phyloP scores from a whole-genome alignment of 768 basidiomycete species.

The Amanita pallidorosea region DNA sequence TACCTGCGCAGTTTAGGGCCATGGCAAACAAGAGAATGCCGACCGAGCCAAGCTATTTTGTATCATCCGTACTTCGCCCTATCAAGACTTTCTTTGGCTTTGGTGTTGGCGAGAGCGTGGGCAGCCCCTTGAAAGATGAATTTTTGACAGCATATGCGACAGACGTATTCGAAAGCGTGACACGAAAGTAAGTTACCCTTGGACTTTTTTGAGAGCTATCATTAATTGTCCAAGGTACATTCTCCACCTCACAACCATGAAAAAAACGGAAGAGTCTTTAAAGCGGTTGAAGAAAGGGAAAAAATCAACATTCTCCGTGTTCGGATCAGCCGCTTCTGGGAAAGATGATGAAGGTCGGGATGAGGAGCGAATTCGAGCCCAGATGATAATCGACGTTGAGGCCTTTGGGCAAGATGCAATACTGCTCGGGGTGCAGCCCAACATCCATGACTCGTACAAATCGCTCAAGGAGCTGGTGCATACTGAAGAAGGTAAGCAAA shows the following conservation, averaged over 20 bases:
- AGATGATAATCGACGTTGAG: constrained; percentile 80
- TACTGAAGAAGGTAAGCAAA: constrained; percentile 20
- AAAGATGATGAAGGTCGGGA: constrained; percentile 68
- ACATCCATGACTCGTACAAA: constrained; percentile 38
- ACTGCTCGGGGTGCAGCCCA: constrained; percentile 54
- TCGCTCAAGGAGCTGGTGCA: constrained; percentile 54
- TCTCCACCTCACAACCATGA: constrained; percentile 70
- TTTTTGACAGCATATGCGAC: constrained; percentile 39
- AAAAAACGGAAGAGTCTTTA: constrained; percentile 87
- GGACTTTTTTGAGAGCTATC: background rate
- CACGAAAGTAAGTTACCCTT: constrained; percentile 38
- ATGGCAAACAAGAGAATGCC: constrained; percentile 66
- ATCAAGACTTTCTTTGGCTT: constrained; percentile 64
- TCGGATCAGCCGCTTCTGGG: constrained; percentile 36
- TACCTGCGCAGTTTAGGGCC: constrained; percentile 85
- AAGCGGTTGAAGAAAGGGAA: constrained; percentile 82
- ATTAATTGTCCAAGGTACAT: constrained; percentile 47
- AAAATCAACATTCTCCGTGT: constrained; percentile 69
- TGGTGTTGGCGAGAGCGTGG: constrained; percentile 46
- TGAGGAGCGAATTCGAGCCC: constrained; percentile 78
- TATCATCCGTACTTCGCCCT: constrained; percentile 71
- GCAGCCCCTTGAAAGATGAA: constrained; percentile 43
- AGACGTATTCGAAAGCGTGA: constrained; percentile 63
- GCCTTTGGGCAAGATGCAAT: constrained; percentile 74
- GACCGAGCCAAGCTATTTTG: constrained; percentile 79